Evolutionary conservation across 2,329 filamentous ascomycete species (phyloP).

Genomic region (Verticillium albo-atrum): DNA sequence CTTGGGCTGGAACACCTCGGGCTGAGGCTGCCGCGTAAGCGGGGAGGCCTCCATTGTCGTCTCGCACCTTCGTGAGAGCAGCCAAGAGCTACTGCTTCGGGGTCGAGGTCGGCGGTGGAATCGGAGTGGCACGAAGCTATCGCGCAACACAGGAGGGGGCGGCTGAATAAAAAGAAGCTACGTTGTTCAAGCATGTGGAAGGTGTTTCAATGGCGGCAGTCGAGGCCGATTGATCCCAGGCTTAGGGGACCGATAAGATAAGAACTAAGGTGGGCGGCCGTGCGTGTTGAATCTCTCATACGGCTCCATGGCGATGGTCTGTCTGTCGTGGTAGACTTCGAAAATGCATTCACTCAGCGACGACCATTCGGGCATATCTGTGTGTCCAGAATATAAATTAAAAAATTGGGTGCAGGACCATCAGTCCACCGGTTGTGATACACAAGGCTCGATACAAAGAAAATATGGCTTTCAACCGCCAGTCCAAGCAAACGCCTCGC

Average conservation of each 20-base stretch:
- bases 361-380: no score
- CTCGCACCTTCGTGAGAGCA: neutral
- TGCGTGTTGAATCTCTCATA: no score
- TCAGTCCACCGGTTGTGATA: neutral
- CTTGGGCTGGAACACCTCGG: conserved; percentile 90
- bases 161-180: neutral
- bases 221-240: neutral
- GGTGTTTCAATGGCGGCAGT: neutral
- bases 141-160: neutral
- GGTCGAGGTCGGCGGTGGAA: neutral
- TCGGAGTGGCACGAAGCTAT: neutral
- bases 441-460: neutral
- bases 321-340: no score
- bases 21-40: conserved; percentile 85
- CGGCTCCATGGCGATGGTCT: neutral
- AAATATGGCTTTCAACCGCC: neutral
- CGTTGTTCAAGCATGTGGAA: neutral
- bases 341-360: no score
- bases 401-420: neutral
- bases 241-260: neutral
- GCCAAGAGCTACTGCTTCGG: neutral
- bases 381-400: neutral
- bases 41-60: conserved; percentile 78
- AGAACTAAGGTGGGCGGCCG: neutral
- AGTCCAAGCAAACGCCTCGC: conserved; percentile 6